Evolutionary conservation across 2,329 filamentous ascomycete species (phyloP), one percentile per base, ranked within the genome.

Genomic region (Alternaria gaisen): DNA sequence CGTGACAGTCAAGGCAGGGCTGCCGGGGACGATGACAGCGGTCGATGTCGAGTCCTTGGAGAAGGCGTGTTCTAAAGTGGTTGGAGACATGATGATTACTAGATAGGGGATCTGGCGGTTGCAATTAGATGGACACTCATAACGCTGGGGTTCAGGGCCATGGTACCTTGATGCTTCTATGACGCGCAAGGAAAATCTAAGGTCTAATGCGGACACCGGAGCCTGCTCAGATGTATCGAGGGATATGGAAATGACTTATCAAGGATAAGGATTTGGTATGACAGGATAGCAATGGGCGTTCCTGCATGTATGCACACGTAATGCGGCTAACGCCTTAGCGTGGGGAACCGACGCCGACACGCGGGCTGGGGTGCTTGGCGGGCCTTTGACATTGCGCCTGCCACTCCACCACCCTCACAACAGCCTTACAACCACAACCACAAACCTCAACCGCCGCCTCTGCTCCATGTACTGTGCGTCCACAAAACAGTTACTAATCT

Each of bases 21-120:
- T 87, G 60, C 86, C 86, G 30, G 92, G 92, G 50, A 95, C 84
- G 75, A 95, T 91, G 77, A 95, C 83, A 61, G 92, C 92, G 14
- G 85, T 84, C 20, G 83, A 78, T 56, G 81, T 70, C 24, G 83
- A 83, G 61, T 80, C 79, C 41, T 80, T 76, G 20, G 85, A 83
- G 76, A 90, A 86, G 60, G 86, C 83, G 69, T 83, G 85, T 57
- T 84, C 81, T 36, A 90, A 82, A 22, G 88, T 90, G 26, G 87
- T 89, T 12, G 75, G 69, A 64, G 84, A 77, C 84, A 87, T 86
- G 67, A 32, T 60, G 56, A 57, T 58, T 58, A 58, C 32, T 54
- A 60, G 55, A 60, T 64, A 57, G 62, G 60, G 47, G 58, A 64
- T 60, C 53, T 60, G 18, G 44, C 24, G 42, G 38, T 56, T 53